These are phyloP conservation scores for Parietichytrium sp. DNA, from an alignment of 108 stramenopile genomes.

Conservation along the genomic window DNA sequence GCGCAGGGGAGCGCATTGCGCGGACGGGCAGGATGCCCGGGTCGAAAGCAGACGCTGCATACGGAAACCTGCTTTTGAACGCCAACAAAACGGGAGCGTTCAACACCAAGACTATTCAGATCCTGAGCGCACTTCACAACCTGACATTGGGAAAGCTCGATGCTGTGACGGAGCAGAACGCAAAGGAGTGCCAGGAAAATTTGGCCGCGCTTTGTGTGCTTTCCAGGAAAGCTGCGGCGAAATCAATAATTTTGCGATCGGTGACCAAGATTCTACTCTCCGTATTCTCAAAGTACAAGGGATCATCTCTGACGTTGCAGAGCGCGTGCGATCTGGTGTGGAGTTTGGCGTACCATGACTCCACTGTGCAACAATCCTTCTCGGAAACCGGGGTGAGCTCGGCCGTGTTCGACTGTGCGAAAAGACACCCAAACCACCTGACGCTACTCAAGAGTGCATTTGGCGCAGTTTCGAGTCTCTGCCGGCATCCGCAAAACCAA, in stretches of 20 bases:
- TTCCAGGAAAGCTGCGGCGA: background rate
- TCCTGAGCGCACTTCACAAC: background rate
- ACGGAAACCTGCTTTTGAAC: too few species aligned
- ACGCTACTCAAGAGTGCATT: background rate
- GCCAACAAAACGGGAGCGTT: too few species aligned
- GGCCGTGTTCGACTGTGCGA: background rate
- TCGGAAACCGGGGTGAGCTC: background rate
- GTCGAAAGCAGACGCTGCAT: too few species aligned
- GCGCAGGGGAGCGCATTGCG: too few species aligned
- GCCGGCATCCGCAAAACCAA: background rate
- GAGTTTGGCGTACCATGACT: constrained; percentile 28
- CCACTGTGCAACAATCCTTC: background rate
- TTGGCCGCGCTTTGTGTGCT: background rate
- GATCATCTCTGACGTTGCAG: background rate
- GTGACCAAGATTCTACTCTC: background rate
- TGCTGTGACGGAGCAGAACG: constrained; percentile 18
- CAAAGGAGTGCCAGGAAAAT: background rate
- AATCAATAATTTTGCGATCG: background rate
- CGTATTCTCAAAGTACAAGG: background rate
- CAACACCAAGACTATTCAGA: background rate
- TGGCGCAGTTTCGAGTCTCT: background rate
- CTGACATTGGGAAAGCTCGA: background rate
- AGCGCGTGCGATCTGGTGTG: background rate
- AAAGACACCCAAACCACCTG: background rate
- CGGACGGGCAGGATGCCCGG: too few species aligned